Evolutionary conservation across 345 rosid genomes (phyloP), one percentile per base, ranked within the genome.

Genomic region (Boechera stricta): DNA sequence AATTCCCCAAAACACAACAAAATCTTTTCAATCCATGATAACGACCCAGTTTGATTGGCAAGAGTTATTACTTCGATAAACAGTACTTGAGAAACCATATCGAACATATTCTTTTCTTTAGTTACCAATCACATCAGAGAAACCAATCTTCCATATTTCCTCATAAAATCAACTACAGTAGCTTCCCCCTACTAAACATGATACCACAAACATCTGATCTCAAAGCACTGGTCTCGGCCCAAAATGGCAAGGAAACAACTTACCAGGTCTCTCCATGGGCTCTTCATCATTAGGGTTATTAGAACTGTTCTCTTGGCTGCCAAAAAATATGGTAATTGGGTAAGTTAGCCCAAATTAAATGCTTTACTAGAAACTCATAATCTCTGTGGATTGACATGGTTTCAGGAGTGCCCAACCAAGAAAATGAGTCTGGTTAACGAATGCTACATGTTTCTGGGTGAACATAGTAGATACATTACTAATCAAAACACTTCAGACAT

Each of bases 251-350:
- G 49, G 39, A 76, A 39, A n/a, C 16, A 5, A 64, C 81, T 71
- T 71, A 77, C 81, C 81, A 56, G 36, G 54, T 56, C 77, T 71
- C 45, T 64, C 77, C 54, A 39, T 4, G 32, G 72, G 42, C 28
- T 55, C 66, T 70, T 77, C 76, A 44, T 47, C 75, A 65, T 57
- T 64, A 13, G 72, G 61, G 52, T 64, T 64, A 47, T 5, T 56
- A 7, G 67, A 55, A 54, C 51, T 64, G 48, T 63, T 71, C 60
- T 77, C 61, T 71, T 64, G 69, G 72, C 76, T 77, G 76, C 72
- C 53, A 64, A 29, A 54, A 53, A 15, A 13, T 15, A 48, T 16
- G 3, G 29, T 72, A 31, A 7, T 49, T 72, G 64, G 10, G 15
- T 45, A 33, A 45, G 26, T 45, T 18, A 18, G 9, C 45, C 18